Evolutionary conservation across 768 basidiomycete species (phyloP), one percentile per base, ranked within the genome.

Genomic region (Termitomyces sp.): DNA sequence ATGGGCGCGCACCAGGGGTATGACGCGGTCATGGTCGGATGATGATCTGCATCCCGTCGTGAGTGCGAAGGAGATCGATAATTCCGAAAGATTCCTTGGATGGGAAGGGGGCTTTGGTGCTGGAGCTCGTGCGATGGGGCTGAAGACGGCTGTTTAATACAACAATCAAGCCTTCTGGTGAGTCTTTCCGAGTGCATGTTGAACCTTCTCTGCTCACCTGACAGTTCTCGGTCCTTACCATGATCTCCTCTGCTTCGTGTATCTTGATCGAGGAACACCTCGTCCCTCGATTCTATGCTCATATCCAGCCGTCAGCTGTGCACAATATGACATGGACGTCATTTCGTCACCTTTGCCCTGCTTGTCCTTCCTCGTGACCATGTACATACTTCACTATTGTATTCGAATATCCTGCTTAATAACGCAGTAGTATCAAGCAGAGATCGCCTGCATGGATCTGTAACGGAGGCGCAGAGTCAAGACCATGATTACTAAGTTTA

Each of bases 21-120:
- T 82, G 19, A 73, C 75, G 17, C 72, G 80, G 40, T 81, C 73
- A 52, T 83, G 78, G 74, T 73, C 73, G 28, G 76, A 76, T 40
- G 78, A 78, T 34, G 81, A 81, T n/a, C 72, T 80, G 65, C 70
- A 73, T 52, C 68, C 66, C 14, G 48, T 64, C 2, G 54, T 62
- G 14, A 63, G 67, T 3, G 51, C 71, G 6, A 68, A 70, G 51
- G 79, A 78, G 53, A 61, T 73, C 30, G 67, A 66, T 14, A 59
- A 57, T 7, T 71, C 72, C 12, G 89, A 91, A 67, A 73, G 87
- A 47, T 94, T 94, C 70, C 68, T 81, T 11, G 89, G 85, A 21
- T 94, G 91, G 91, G 86, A 88, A 60, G 91, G 91, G 8, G 80
- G 79, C 14, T 71, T 73, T 19, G 91, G 91, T 32, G 86, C 89